phyloP scores from a whole-genome alignment of 352 stramenopile species.

The Phytophthora cryptogea region DNA sequence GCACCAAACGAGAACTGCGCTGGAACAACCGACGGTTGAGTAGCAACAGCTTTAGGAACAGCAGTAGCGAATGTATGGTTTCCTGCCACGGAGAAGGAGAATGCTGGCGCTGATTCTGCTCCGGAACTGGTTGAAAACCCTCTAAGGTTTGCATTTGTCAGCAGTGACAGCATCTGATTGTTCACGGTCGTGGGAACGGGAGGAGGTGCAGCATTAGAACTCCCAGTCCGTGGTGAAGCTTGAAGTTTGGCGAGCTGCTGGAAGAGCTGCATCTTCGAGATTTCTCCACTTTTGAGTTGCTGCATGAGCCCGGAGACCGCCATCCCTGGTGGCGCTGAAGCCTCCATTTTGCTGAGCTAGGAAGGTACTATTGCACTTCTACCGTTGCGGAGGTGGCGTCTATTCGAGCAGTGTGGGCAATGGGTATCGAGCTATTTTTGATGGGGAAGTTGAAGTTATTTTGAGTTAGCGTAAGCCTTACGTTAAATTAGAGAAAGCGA shows the following conservation, averaged over 20 bases:
- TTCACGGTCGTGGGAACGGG: conserved; percentile 2
- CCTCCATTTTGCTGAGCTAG: conserved; percentile 40
- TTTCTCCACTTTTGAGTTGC: conserved; percentile 83
- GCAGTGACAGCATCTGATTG: not conserved
- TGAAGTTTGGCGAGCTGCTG: conserved; percentile 82
- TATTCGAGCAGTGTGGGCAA: not conserved
- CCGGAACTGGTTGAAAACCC: not conserved
- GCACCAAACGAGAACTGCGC: conserved; percentile 28
- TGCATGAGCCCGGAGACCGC: conserved; percentile 79
- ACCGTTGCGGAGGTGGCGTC: not conserved
- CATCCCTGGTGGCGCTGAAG: conserved; percentile 29
- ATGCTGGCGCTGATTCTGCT: conserved; percentile 1
- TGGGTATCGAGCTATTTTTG: not conserved
- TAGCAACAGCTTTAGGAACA: not conserved
- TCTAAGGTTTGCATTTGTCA: conserved; percentile 11
- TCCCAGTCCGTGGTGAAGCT: conserved; percentile 5
- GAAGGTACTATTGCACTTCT: not conserved
- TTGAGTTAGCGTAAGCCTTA: not conserved
- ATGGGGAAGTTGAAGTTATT: conserved; percentile 2
- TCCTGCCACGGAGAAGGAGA: conserved; percentile 24
- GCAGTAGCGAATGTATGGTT: not conserved
- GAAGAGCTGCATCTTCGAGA: conserved; percentile 88
- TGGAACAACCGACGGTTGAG: conserved; percentile 7
- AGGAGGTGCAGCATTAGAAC: conserved; percentile 4
- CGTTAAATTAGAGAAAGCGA: too few species aligned